phyloP scores from a whole-genome alignment of 768 basidiomycete species.

The Russula ochroleuca region DNA sequence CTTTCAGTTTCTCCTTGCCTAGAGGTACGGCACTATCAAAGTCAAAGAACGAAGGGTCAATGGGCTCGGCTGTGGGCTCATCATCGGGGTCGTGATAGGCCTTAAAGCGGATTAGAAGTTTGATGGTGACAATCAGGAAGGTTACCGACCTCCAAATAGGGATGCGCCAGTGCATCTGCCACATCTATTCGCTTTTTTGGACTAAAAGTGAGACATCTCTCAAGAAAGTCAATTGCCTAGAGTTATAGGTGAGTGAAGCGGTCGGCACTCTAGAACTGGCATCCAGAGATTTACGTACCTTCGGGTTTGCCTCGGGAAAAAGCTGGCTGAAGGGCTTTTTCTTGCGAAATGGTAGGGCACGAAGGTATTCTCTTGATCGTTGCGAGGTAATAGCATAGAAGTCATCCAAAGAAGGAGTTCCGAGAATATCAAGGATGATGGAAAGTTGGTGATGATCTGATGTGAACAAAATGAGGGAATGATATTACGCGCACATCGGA shows the following conservation, averaged over 20 bases:
- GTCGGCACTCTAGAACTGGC: neutral
- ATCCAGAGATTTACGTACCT: slow-evolving; percentile 39
- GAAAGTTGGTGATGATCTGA: slow-evolving; percentile 90
- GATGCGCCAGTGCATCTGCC: slow-evolving; percentile 81
- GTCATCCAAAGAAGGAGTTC: slow-evolving; percentile 86
- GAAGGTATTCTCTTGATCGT: slow-evolving; percentile 79
- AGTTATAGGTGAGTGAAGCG: neutral
- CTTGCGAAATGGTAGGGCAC: slow-evolving; percentile 83
- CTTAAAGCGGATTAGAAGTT: slow-evolving; percentile 36
- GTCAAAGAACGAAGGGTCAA: slow-evolving; percentile 78
- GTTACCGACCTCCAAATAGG: slow-evolving; percentile 69
- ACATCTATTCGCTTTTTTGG: slow-evolving; percentile 87
- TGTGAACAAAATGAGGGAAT: slow-evolving; percentile 3
- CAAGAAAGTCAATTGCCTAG: slow-evolving; percentile 72
- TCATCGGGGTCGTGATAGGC: slow-evolving; percentile 88
- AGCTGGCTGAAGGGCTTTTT: slow-evolving; percentile 64
- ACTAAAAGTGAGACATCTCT: slow-evolving; percentile 76
- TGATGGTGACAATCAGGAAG: neutral
- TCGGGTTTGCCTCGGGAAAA: slow-evolving; percentile 70
- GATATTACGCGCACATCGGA: slow-evolving; percentile 9
- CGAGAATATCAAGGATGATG: slow-evolving; percentile 91
- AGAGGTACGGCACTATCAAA: slow-evolving; percentile 69
- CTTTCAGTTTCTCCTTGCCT: slow-evolving; percentile 66
- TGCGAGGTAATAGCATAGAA: slow-evolving; percentile 88
- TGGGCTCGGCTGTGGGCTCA: slow-evolving; percentile 74